phyloP scores from a whole-genome alignment of 345 rosid species.

The Cardiospermum halicacabum region DNA sequence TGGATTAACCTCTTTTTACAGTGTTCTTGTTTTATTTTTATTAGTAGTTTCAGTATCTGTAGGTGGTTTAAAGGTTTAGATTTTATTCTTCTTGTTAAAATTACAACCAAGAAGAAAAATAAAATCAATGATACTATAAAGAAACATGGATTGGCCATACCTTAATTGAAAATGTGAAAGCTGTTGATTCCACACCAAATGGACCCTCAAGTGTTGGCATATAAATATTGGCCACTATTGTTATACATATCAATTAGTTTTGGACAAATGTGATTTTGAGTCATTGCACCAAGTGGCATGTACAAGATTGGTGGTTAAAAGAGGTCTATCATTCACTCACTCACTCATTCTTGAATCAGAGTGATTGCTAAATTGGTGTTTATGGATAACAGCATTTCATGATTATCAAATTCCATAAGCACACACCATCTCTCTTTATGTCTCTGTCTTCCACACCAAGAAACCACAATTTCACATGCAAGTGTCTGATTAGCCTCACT shows the following conservation, averaged over 20 bases:
- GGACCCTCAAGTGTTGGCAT: neutral
- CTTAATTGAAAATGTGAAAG: neutral
- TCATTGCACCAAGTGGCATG: neutral
- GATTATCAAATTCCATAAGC: slow-evolving; percentile 7
- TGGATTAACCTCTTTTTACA: no score
- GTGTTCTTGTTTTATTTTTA: no score
- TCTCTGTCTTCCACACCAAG: slow-evolving; percentile 16
- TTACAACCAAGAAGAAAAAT: no score
- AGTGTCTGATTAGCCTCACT: slow-evolving; percentile 10
- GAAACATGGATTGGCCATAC: no score
- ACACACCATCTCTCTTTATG: neutral
- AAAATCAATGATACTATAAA: no score
- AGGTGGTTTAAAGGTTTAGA: no score
- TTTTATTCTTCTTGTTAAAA: no score
- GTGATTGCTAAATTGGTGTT: neutral
- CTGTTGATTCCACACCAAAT: neutral
- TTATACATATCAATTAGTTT: slow-evolving; percentile 4
- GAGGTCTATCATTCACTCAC: neutral
- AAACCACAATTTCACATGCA: slow-evolving; percentile 15
- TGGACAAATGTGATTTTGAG: slow-evolving; percentile 2
- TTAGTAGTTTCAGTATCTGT: no score
- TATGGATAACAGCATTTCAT: neutral
- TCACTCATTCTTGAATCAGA: neutral
- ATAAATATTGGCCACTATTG: neutral
- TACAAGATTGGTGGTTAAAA: neutral